Conservation (phyloP, 129 eudicot species). For the Daucus carota region DNA sequence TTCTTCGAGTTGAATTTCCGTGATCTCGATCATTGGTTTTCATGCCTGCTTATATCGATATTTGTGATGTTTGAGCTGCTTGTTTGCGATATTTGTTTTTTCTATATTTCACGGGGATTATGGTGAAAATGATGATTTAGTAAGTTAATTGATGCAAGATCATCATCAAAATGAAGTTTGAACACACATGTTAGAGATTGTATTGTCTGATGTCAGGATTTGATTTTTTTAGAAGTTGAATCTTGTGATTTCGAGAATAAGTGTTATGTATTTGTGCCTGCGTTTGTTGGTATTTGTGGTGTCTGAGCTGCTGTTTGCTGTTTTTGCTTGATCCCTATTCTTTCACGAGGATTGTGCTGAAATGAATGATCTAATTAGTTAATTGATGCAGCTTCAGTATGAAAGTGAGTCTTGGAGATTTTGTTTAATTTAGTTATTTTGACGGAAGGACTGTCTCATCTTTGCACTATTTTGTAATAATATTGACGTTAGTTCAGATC, state of each 20-base stretch:
- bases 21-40: slow-evolving; percentile 21
- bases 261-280: slow-evolving; percentile 20
- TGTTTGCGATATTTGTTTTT: not conserved
- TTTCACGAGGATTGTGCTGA: not conserved
- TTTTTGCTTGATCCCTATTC: not conserved
- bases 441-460: not conserved
- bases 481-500: not conserved
- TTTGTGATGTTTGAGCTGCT: slow-evolving; percentile 43
- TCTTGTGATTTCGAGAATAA: slow-evolving; percentile 30
- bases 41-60: slow-evolving; percentile 42
- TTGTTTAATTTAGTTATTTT: not conserved
- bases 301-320: slow-evolving; percentile 28
- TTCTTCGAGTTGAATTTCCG: slow-evolving; percentile 39
- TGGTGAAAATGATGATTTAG: not conserved
- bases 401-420: not conserved
- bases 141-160: not conserved
- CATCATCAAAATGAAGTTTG: not conserved
- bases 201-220: slow-evolving; percentile 20
- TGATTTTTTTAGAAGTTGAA: slow-evolving; percentile 33
- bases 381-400: not conserved
- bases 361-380: not conserved
- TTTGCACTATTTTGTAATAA: not conserved
- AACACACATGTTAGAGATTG: not conserved
- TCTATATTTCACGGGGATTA: not conserved
- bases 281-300: slow-evolving; percentile 53